Conservation (phyloP, 257 asterid species). For the Rauvolfia tetraphylla region DNA sequence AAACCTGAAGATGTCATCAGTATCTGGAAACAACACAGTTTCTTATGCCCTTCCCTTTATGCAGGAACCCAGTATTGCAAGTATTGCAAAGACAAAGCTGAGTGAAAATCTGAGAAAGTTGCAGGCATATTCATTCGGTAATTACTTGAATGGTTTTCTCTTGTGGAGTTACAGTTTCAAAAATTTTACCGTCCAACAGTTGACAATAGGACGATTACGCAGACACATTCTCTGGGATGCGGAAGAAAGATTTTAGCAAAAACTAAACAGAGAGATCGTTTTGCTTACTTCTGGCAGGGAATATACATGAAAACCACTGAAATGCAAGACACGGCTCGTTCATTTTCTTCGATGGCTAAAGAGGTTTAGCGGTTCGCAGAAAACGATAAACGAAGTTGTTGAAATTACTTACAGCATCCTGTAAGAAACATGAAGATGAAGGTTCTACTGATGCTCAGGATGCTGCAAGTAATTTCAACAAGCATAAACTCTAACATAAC, state of each 20-base stretch:
- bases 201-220: not conserved
- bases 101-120: constrained; percentile 75
- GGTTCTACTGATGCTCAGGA: too few species aligned
- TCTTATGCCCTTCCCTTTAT: constrained; percentile 5
- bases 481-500: too few species aligned
- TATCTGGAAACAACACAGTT: not conserved
- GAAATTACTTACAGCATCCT: too few species aligned
- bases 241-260: not conserved
- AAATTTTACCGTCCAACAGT: not conserved
- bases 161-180: not conserved
- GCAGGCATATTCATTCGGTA: constrained; percentile 60
- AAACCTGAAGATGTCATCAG: not conserved
- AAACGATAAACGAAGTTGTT: constrained; percentile 49
- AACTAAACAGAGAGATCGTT: not conserved
- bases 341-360: constrained; percentile 85
- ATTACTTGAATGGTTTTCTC: not conserved
- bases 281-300: constrained; percentile 48
- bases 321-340: constrained; percentile 85
- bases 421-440: too few species aligned
- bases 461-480: too few species aligned
- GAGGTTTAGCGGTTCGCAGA: constrained; percentile 66
- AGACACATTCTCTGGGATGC: too few species aligned
- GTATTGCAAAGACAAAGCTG: constrained; percentile 56
- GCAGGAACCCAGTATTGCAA: constrained; percentile 76
- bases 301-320: constrained; percentile 70